phyloP scores from a whole-genome alignment of 129 eudicot species.

The Flaveria bidentis region DNA sequence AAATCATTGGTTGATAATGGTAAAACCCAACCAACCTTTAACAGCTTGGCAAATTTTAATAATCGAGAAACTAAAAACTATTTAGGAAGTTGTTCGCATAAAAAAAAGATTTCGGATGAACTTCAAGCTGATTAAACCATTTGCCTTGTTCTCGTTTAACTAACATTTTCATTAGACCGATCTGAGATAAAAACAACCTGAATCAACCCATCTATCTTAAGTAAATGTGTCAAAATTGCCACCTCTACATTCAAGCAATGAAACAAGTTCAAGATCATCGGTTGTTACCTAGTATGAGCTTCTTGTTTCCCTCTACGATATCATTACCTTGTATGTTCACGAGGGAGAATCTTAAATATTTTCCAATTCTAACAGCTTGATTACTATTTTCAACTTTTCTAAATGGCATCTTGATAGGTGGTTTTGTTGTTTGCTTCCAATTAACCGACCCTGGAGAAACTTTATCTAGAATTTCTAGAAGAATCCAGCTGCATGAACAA shows the following conservation, averaged over 20 bases:
- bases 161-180: background rate
- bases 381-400: slow-evolving; percentile 95
- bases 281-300: slow-evolving; percentile 86
- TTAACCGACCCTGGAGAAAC: slow-evolving; percentile 86
- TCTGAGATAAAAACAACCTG: background rate
- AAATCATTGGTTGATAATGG: background rate
- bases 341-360: slow-evolving; percentile 73
- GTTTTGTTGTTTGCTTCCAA: slow-evolving; percentile 91
- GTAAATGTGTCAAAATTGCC: background rate
- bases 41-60: background rate
- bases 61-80: background rate
- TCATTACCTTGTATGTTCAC: slow-evolving; percentile 92
- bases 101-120: background rate
- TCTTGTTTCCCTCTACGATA: slow-evolving; percentile 92
- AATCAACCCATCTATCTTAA: background rate
- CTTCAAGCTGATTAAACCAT: background rate
- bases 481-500: slow-evolving; percentile 76
- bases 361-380: slow-evolving; percentile 87
- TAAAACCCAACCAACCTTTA: background rate
- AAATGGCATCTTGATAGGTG: slow-evolving; percentile 98
- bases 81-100: background rate
- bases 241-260: slow-evolving; percentile 11
- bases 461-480: slow-evolving; percentile 86
- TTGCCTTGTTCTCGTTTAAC: background rate
- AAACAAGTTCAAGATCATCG: slow-evolving; percentile 7